Evolutionary conservation across 2,329 filamentous ascomycete genomes (phyloP).

Genomic region (Arthroderma uncinatum): DNA sequence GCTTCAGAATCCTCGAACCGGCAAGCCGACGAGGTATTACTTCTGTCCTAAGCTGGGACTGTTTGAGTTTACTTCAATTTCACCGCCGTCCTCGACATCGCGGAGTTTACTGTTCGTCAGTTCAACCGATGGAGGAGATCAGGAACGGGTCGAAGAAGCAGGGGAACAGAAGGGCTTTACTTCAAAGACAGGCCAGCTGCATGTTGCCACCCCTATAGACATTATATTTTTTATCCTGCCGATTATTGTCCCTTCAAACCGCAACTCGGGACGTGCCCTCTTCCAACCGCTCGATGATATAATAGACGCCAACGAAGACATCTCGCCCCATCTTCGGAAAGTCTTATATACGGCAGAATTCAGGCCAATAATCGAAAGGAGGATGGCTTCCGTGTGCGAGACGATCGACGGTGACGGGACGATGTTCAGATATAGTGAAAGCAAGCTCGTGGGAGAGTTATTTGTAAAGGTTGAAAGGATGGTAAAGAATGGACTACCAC

Average conservation of each 20-base stretch:
- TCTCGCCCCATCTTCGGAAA: constrained; percentile 32
- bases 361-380: constrained; percentile 45
- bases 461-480: constrained; percentile 61
- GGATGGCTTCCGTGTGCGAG: constrained; percentile 66
- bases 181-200: constrained; percentile 60
- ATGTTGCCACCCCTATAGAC: constrained; percentile 74
- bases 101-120: constrained; percentile 45
- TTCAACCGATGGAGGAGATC: constrained; percentile 12
- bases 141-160: not conserved
- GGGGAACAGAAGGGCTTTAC: constrained; percentile 39
- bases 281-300: constrained; percentile 42
- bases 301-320: constrained; percentile 35
- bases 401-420: constrained; percentile 70
- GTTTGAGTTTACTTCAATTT: constrained; percentile 50
- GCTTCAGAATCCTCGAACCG: constrained; percentile 44
- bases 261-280: constrained; percentile 24
- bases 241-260: constrained; percentile 46
- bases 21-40: constrained; percentile 41
- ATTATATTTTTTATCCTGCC: constrained; percentile 74
- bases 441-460: constrained; percentile 56
- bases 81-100: constrained; percentile 39
- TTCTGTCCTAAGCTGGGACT: constrained; percentile 49
- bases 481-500: constrained; percentile 54
- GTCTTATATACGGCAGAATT: constrained; percentile 31
- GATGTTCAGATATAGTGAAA: constrained; percentile 69